Percentiles rank a stretch among this genome's conserved stretches.
These are phyloP conservation scores for Teratosphaeria pseudoeucalypti DNA, from an alignment of 2,329 filamentous ascomycete species.

Conservation along the genomic window DNA sequence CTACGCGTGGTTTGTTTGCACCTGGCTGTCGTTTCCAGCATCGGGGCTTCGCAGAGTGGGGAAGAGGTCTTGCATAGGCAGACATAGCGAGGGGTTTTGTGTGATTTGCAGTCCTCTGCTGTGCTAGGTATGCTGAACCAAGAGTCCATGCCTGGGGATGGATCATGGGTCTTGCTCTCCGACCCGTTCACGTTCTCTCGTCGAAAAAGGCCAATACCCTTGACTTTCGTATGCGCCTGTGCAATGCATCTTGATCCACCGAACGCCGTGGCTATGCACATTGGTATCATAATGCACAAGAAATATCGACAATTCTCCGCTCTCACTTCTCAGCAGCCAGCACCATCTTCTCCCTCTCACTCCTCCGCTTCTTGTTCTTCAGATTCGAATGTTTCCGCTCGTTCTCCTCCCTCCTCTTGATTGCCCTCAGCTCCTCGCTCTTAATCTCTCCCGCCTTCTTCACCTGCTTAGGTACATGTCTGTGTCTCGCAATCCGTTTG, in stretches of 20 bases:
- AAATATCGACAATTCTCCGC: background rate
- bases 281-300: background rate
- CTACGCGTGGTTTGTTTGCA: too few species aligned
- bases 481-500: conserved; percentile 76
- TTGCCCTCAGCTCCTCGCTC: conserved; percentile 70
- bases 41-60: too few species aligned
- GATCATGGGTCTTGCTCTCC: too few species aligned
- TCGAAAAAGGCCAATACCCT: too few species aligned
- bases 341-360: conserved; percentile 89
- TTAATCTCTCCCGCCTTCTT: conserved; percentile 98
- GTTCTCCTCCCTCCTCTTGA: conserved; percentile 90
- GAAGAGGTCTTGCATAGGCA: too few species aligned
- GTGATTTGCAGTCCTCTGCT: too few species aligned
- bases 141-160: too few species aligned
- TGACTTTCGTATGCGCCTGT: too few species aligned
- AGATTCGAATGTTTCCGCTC: conserved; percentile 84
- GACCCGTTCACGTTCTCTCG: too few species aligned
- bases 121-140: too few species aligned
- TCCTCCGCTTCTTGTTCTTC: conserved; percentile 60
- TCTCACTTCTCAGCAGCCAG: conserved; percentile 52
- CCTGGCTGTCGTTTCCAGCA: too few species aligned
- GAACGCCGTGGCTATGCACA: background rate
- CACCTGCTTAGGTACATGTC: conserved; percentile 81
- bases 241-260: background rate
- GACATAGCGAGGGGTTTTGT: too few species aligned